Conservation (phyloP, 441 rosid genomes). For the Syzygium syzygioides region DNA sequence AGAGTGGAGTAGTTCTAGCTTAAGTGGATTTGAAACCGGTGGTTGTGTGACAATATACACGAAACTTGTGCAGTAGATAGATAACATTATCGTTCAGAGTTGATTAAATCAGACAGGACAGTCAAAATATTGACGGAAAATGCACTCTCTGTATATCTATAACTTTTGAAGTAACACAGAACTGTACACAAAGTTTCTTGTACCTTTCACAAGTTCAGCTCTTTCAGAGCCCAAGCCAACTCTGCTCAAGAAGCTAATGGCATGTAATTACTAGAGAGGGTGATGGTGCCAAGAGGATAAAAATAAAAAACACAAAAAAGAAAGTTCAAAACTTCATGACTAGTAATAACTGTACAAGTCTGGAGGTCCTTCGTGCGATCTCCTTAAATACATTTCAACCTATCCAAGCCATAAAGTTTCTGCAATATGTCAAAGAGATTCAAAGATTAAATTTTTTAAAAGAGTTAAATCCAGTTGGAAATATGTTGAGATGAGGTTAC, state of each 20-base stretch:
- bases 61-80: neutral
- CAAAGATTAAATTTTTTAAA: neutral
- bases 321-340: constrained; percentile 2
- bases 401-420: constrained; percentile 42
- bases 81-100: neutral
- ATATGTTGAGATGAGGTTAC: constrained; percentile 21
- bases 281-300: neutral
- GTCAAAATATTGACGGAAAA: neutral
- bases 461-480: neutral
- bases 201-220: neutral
- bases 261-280: neutral
- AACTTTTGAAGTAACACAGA: neutral
- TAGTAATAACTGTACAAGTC: constrained; percentile 7
- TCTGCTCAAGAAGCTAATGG: neutral
- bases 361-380: neutral
- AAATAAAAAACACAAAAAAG: neutral
- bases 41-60: neutral
- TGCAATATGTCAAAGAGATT: constrained; percentile 18
- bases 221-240: neutral
- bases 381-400: constrained; percentile 34
- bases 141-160: neutral
- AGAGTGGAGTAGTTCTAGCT: neutral
- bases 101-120: neutral
- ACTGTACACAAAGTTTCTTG: neutral
- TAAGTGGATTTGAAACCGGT: neutral